These are phyloP conservation scores for Citrullus colocynthis DNA, from an alignment of 306 rosid species.

Conservation along the genomic window DNA sequence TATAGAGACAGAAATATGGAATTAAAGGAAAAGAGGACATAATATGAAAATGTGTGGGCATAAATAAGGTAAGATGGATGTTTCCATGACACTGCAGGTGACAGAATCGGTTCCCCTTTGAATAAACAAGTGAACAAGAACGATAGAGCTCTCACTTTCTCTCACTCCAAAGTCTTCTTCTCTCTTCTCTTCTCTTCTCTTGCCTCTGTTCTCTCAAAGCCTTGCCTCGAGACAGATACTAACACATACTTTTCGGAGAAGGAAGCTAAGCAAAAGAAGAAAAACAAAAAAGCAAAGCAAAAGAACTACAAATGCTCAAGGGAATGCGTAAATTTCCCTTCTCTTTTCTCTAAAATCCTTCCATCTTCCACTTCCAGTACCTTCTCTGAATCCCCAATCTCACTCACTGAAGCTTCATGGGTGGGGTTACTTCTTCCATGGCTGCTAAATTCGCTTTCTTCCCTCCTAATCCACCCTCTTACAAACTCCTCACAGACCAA, in stretches of 20 bases:
- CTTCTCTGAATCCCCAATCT: neutral
- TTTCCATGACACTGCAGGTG: constrained; percentile 10
- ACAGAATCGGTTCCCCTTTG: constrained; percentile 11
- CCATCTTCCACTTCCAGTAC: neutral
- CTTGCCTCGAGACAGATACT: constrained; percentile 1
- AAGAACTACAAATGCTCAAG: neutral
- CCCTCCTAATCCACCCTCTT: constrained; percentile 78
- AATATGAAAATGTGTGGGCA: neutral
- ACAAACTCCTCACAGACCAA: constrained; percentile 40
- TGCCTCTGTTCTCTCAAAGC: neutral
- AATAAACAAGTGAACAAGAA: constrained; percentile 16
- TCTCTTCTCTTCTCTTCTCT: neutral
- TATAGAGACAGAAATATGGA: too few species aligned
- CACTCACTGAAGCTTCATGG: constrained; percentile 24
- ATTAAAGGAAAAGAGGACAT: neutral
- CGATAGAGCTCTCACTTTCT: constrained; percentile 1
- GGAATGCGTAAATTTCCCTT: neutral
- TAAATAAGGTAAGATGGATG: neutral
- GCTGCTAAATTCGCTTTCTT: constrained; percentile 80
- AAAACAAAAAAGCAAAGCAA: neutral
- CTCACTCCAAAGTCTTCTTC: neutral
- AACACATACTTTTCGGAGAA: constrained; percentile 2
- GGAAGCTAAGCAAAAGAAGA: neutral
- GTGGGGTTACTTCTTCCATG: constrained; percentile 87
- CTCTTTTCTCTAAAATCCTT: neutral